Base-by-base conservation (phyloP, 768 basidiomycete species). In the Butyriboletus loyo region DNA sequence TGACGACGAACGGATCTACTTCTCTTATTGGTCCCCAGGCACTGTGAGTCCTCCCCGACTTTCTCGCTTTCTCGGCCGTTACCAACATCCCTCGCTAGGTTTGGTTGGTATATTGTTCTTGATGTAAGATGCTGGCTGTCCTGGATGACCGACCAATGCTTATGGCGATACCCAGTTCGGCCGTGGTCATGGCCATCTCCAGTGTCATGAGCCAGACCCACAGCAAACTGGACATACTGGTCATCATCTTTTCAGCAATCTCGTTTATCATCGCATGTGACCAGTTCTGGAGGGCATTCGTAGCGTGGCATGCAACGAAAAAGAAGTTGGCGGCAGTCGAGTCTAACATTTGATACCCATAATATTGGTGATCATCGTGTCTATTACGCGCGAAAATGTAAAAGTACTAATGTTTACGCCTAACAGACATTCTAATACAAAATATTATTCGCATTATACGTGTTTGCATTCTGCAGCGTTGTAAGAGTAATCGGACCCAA, bases 241-340 rank as follows among this genome's bases (percentile, higher is more conserved):
- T 57, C 17, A 15, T 66, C 30, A 27, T 60, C 28, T 54, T 54
- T 50, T 49, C 61, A 5, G 55, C 22, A 5, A 48, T 63, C 38
- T 46, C 58, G 5, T 44, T 60, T 40, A 22, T 55, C 46, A 46
- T 66, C 5, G 50, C 64, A 9, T 60, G 54, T 7, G 58, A 63
- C 41, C 61, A 66, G 43, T 60, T 66, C 31, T 32, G 52, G 43
- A 60, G 61, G 32, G 64, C 55, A 7, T 52, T 65, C 38, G 1
- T 60, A 21, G 25, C 34, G 21, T 66, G 63, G 63, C 13, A 45
- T 28, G 49, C 43, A 21, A 36, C 24, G 36, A 60, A 49, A 40
- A 32, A 44, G 39, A 63, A 66, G 50, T 17, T 32, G 7, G 28
- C 8, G 6, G 45, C 43, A 41, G 19, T 41, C 9, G 45, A 52